These are phyloP conservation scores for Apocynum venetum DNA, from an alignment of 257 asterid species.

Conservation along the genomic window DNA sequence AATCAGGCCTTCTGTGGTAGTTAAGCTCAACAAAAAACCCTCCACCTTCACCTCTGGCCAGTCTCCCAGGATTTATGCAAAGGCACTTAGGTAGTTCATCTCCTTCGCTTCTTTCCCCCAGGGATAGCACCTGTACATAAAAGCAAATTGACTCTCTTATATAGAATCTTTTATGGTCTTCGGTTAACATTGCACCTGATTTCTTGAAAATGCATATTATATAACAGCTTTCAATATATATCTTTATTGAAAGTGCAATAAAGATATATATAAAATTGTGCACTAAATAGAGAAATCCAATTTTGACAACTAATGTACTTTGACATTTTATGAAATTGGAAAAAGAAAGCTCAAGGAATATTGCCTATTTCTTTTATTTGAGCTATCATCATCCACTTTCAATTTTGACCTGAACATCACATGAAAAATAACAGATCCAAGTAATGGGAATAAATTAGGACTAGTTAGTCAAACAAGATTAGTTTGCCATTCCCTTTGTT, in stretches of 20 bases:
- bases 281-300: too few relatives aligned
- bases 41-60: conserved; percentile 97
- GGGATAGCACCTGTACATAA: conserved; percentile 48
- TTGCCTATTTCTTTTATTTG: too few relatives aligned
- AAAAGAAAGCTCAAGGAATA: too few relatives aligned
- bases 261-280: too few relatives aligned
- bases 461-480: background rate
- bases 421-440: background rate
- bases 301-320: too few relatives aligned
- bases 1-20: conserved; percentile 54
- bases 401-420: background rate
- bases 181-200: background rate
- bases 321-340: too few relatives aligned
- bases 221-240: too few relatives aligned
- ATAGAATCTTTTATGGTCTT: background rate
- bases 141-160: conserved; percentile 1
- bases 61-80: conserved; percentile 87
- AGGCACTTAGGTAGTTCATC: conserved; percentile 63
- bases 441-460: background rate
- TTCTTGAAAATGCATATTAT: background rate
- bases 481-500: background rate
- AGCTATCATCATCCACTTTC: background rate
- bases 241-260: too few relatives aligned
- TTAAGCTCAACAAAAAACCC: conserved; percentile 88
- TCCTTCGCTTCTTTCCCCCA: conserved; percentile 51